Conservation (phyloP, 2,329 filamentous ascomycete species). For the Laburnicola sp. region DNA sequence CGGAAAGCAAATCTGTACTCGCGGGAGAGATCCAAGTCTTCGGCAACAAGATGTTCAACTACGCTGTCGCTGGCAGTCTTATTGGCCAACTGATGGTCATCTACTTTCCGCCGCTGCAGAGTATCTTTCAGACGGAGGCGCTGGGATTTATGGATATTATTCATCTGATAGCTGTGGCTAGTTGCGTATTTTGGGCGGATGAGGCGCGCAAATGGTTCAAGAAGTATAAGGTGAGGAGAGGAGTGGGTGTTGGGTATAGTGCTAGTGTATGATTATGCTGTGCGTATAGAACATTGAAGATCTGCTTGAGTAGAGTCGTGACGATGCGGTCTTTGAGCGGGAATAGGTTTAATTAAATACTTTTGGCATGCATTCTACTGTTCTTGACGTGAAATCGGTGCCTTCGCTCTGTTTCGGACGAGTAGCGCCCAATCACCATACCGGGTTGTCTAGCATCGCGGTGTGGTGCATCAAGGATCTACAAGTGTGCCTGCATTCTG, state of each 20-base stretch:
- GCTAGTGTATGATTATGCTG: slow-evolving; percentile 40
- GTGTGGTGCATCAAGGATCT: no score
- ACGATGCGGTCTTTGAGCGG: not conserved
- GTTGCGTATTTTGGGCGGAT: slow-evolving; percentile 93
- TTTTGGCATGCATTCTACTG: no score
- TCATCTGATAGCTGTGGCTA: slow-evolving; percentile 73
- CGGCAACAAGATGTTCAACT: slow-evolving; percentile 93
- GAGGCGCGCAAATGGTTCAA: slow-evolving; percentile 74
- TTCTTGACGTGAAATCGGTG: no score
- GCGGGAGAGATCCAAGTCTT: slow-evolving; percentile 81
- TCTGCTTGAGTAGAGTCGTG: not conserved
- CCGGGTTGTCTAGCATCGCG: no score
- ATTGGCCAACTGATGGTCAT: slow-evolving; percentile 88
- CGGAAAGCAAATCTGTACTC: slow-evolving; percentile 85
- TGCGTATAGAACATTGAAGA: not conserved
- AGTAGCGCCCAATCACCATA: no score
- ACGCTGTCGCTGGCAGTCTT: slow-evolving; percentile 83
- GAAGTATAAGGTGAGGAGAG: slow-evolving; percentile 48
- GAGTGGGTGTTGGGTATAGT: slow-evolving; percentile 44
- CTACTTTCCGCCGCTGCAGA: slow-evolving; percentile 90
- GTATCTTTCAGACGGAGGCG: slow-evolving; percentile 94
- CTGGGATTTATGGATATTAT: slow-evolving; percentile 74
- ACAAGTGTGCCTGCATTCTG: no score
- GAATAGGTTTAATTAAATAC: no score
- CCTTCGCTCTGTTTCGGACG: no score